phyloP scores from a whole-genome alignment of 2,329 filamentous ascomycete genomes.

The Samsoniella hepiali region DNA sequence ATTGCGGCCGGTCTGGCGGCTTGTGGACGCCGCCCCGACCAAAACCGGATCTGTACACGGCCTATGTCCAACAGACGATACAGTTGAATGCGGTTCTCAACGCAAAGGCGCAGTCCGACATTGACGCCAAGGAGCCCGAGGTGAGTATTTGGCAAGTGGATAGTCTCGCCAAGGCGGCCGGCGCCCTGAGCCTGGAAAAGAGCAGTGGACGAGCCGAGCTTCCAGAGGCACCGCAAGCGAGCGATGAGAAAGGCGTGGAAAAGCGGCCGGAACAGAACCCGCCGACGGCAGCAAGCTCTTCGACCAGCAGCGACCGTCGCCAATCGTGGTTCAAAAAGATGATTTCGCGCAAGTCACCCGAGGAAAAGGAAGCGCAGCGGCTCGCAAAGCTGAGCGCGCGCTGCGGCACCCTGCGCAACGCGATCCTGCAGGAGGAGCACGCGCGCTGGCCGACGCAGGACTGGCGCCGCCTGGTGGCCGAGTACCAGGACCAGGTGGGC shows the following conservation, averaged over 20 bases:
- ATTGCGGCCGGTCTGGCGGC: neutral
- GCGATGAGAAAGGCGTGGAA: neutral
- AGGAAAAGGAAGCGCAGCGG: conserved; percentile 29
- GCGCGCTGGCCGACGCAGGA: conserved; percentile 41
- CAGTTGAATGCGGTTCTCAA: conserved; percentile 11
- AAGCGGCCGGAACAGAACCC: neutral
- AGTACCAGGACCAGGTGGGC: conserved; percentile 41
- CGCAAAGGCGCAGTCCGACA: conserved; percentile 14
- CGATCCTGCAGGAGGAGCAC: conserved; percentile 40
- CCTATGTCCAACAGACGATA: conserved; percentile 18
- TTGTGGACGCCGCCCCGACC: neutral
- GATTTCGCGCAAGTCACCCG: conserved; percentile 36
- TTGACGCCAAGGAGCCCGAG: conserved; percentile 18
- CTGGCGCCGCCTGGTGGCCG: conserved; percentile 35
- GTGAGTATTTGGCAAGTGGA: conserved; percentile 19
- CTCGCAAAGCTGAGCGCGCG: neutral
- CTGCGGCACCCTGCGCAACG: conserved; percentile 27
- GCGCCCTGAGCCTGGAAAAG: neutral
- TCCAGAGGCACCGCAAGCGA: neutral
- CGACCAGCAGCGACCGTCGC: neutral
- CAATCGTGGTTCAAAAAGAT: conserved; percentile 34
- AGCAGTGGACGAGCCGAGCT: too few relatives aligned
- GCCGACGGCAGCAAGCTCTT: neutral
- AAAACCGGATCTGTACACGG: conserved; percentile 1
- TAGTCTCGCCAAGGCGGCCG: neutral